Evolutionary conservation across 2,329 filamentous ascomycete species (phyloP).

Genomic region (Dactylellina parvicollis): DNA sequence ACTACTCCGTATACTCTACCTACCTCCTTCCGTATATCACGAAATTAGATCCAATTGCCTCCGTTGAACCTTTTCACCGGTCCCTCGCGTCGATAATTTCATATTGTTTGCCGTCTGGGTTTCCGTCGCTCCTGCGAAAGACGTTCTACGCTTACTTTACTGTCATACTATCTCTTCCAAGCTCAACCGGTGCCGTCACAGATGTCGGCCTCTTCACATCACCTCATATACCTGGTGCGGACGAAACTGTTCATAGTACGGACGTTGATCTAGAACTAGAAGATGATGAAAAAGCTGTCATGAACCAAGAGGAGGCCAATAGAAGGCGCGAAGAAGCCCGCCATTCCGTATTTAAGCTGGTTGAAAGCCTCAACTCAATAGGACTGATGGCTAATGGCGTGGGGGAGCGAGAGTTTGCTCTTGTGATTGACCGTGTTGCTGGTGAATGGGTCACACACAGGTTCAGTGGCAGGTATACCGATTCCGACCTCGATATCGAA

Average conservation of each 20-base stretch:
- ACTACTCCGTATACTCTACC: conserved; percentile 46
- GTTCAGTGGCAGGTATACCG: conserved; percentile 48
- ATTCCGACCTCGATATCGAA: conserved; percentile 39
- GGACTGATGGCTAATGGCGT: conserved; percentile 52
- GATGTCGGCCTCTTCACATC: conserved; percentile 50
- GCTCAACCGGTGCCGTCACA: conserved; percentile 21
- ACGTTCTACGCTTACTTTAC: conserved; percentile 53
- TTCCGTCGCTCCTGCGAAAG: conserved; percentile 44
- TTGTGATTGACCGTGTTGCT: conserved; percentile 43
- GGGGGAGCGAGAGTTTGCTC: conserved; percentile 46
- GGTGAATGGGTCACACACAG: conserved; percentile 50
- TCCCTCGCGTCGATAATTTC: conserved; percentile 58
- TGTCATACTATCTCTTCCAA: conserved; percentile 48
- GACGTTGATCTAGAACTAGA: conserved; percentile 52
- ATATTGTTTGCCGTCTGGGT: conserved; percentile 55
- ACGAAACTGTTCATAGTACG: conserved; percentile 51
- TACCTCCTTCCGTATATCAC: conserved; percentile 48
- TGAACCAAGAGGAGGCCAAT: conserved; percentile 48
- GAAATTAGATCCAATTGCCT: conserved; percentile 41
- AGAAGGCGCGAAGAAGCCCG: conserved; percentile 43
- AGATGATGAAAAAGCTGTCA: conserved; percentile 50
- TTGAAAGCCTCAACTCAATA: conserved; percentile 45
- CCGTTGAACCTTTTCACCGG: conserved; percentile 49
- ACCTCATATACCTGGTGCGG: conserved; percentile 47
- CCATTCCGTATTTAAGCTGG: conserved; percentile 36